phyloP scores from a whole-genome alignment of 2,329 filamentous ascomycete genomes.

The Claviceps digitariae region DNA sequence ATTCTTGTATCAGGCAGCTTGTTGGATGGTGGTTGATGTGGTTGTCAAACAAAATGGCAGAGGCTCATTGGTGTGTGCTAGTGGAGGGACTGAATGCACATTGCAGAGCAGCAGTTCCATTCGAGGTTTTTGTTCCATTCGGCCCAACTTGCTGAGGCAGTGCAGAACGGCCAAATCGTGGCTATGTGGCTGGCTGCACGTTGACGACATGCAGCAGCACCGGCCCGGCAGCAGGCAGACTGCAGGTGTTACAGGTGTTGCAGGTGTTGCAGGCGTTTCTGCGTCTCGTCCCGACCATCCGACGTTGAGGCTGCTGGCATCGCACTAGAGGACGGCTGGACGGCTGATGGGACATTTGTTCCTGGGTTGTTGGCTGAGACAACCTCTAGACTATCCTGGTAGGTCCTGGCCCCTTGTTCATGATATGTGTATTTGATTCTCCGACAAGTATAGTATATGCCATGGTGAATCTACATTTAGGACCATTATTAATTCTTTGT shows the following conservation, averaged over 20 bases:
- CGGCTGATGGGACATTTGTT: background rate
- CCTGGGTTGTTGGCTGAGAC: background rate
- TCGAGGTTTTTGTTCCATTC: background rate
- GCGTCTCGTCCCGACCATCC: slow-evolving; percentile 8
- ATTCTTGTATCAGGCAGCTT: background rate
- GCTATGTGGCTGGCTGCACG: slow-evolving; percentile 9
- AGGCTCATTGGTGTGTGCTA: background rate
- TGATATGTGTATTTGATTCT: background rate
- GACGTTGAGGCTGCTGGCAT: slow-evolving; percentile 3
- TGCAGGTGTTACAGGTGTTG: too few relatives aligned
- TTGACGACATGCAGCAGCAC: slow-evolving; percentile 12
- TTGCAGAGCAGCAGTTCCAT: background rate
- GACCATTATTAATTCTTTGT: too few relatives aligned
- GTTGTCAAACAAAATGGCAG: background rate
- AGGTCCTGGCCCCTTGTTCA: background rate
- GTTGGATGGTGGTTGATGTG: background rate
- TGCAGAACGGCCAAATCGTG: background rate
- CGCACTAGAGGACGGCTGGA: background rate
- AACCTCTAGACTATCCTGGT: background rate
- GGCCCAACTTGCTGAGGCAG: background rate
- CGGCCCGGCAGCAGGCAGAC: background rate
- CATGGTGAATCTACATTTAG: background rate
- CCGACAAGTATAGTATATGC: background rate
- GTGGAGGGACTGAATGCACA: background rate
- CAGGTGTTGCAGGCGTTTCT: background rate